Evolutionary conservation across 352 stramenopile genomes (phyloP).

Genomic region (Aphanomyces stellatus): DNA sequence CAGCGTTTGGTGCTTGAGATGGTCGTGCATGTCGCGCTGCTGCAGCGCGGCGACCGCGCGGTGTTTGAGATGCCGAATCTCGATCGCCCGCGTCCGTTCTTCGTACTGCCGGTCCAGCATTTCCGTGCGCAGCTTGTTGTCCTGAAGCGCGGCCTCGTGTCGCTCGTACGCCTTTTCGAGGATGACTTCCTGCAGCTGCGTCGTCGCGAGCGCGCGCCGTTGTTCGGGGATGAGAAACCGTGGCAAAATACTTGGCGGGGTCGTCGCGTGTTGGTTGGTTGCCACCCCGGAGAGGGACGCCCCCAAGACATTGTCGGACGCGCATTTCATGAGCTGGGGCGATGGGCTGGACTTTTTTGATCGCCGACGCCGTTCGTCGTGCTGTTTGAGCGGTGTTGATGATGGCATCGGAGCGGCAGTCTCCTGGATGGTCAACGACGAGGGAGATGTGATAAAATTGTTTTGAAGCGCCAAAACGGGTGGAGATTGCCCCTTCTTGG

Average conservation of each 20-base stretch:
- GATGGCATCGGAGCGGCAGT: too few species aligned
- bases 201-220: not conserved
- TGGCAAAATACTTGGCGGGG: slow-evolving; percentile 9
- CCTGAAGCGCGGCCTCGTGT: not conserved
- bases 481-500: not conserved
- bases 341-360: not conserved
- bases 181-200: slow-evolving; percentile 9
- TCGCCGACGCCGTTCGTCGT: not conserved
- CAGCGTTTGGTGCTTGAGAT: slow-evolving; percentile 3
- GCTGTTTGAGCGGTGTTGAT: too few species aligned
- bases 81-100: not conserved
- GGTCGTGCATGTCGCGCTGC: slow-evolving; percentile 1
- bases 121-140: not conserved
- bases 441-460: too few species aligned
- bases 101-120: not conserved
- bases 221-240: slow-evolving; percentile 12
- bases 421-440: not conserved
- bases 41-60: not conserved
- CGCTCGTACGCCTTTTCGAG: slow-evolving; percentile 10
- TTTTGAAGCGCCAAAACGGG: too few species aligned
- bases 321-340: slow-evolving; percentile 15
- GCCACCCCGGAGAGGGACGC: too few species aligned
- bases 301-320: slow-evolving; percentile 10
- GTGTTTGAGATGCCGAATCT: slow-evolving; percentile 10
- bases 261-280: too few species aligned